Evolutionary conservation across 139 green algal genomes (phyloP), one percentile per base, ranked within the genome.

Genomic region (Picochlorum costavermella): DNA sequence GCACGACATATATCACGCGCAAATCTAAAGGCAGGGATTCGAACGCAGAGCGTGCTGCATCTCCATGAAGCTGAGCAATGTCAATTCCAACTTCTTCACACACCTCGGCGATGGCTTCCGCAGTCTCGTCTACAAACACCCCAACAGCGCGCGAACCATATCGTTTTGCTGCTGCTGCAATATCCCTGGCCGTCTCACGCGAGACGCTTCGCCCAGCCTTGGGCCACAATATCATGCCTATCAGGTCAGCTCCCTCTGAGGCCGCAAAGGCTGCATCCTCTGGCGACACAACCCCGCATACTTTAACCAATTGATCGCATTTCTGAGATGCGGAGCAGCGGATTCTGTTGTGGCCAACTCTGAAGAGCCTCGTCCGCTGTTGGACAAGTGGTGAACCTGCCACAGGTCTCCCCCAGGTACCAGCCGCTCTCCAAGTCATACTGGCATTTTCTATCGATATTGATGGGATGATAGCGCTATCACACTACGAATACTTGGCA

Each of bases 211-310:
- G 82, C 68, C 88, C 90, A 11, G 85, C 85, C 56, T 86, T 83
- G 5, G 77, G 88, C 86, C 86, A 94, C 77, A 95, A 81, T 29
- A 95, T 94, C 85, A 95, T 94, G 23, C 88, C 73, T 2, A 84
- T 51, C 16, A 82, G 50, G 51, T 80, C 68, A 25, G 76, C 76
- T 5, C 79, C 76, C 9, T 70, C 65, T 5, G 49, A 48, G 2
- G 71, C 84, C 17, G 88, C 88, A 8, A 78, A 40, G 3, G 61
- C 33, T 0, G 88, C 87, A 69, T 95, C 88, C 23, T 81, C 60
- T 13, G 65, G 6, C 28, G 66, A 84, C 2, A 79, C 90, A 13
- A 95, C 72, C 26, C 88, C 88, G 62, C 88, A 95, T 2, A 95
- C 83, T 74, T 95, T 86, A 36, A 85, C 63, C 2, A 65, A 66